These are phyloP conservation scores for Insectozyma bohioensis DNA, from an alignment of 1,139 yeast genomes.

Conservation along the genomic window DNA sequence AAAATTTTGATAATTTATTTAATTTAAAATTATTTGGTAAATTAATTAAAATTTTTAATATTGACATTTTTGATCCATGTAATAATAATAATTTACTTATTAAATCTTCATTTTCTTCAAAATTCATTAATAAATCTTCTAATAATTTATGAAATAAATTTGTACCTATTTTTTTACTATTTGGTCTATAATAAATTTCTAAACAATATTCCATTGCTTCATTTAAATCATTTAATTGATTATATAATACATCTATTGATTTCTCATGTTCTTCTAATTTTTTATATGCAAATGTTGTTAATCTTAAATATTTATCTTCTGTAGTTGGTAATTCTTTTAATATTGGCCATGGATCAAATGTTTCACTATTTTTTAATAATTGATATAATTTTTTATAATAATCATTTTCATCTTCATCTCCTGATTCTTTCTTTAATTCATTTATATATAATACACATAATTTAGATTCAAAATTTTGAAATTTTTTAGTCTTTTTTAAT, in stretches of 20 bases:
- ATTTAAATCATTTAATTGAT: constrained; percentile 55
- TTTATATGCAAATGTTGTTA: constrained; percentile 60
- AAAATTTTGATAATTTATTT: constrained; percentile 40
- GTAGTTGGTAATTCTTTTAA: constrained; percentile 38
- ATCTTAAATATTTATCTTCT: constrained; percentile 33
- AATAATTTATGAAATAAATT: constrained; percentile 35
- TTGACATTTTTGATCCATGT: constrained; percentile 58
- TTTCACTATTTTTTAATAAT: constrained; percentile 33
- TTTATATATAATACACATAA: constrained; percentile 58
- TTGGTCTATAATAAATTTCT: constrained; percentile 41
- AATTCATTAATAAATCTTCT: constrained; percentile 38
- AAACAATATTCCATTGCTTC: constrained; percentile 64
- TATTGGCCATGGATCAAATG: constrained; percentile 50
- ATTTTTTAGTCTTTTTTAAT: constrained; percentile 30
- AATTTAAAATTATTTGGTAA: constrained; percentile 54
- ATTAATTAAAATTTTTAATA: constrained; percentile 45
- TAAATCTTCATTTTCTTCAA: constrained; percentile 28
- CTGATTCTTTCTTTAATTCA: constrained; percentile 21
- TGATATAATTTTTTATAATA: constrained; percentile 36
- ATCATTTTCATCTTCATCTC: constrained; percentile 9
- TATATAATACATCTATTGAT: constrained; percentile 62
- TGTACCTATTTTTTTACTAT: constrained; percentile 39
- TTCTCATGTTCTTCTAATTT: constrained; percentile 62
- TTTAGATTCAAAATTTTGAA: constrained; percentile 45
- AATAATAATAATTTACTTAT: constrained; percentile 44